Evolutionary conservation across 108 stramenopile species (phyloP).

Genomic region (Bacterosira constricta): DNA sequence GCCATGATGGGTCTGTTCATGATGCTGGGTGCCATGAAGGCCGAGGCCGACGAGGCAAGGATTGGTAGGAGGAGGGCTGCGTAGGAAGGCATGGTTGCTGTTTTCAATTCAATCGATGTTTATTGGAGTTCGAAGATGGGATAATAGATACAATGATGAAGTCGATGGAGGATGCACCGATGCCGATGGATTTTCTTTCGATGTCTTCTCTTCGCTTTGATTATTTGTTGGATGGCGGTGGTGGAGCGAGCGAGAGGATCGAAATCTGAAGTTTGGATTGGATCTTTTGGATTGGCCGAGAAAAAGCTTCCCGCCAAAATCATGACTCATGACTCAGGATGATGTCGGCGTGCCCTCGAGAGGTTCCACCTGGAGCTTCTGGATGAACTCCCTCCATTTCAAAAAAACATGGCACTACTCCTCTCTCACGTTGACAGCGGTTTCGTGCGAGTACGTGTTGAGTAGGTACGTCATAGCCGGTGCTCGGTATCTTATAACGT

Average conservation of each 20-base stretch:
- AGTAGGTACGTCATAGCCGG: too few species aligned
- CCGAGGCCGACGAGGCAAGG: conserved; percentile 37
- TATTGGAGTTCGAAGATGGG: not conserved
- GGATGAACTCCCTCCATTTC: too few species aligned
- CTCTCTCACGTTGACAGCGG: too few species aligned
- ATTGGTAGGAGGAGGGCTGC: conserved; percentile 38
- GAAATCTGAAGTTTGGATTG: too few species aligned
- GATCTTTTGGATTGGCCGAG: too few species aligned
- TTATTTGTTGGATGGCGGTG: not conserved
- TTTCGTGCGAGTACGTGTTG: too few species aligned
- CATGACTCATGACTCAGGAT: too few species aligned
- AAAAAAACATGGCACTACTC: too few species aligned
- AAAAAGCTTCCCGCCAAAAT: not conserved
- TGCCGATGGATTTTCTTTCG: not conserved
- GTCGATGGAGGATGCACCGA: not conserved
- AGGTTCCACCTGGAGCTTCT: conserved; percentile 7
- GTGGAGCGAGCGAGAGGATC: not conserved
- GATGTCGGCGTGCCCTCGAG: too few species aligned
- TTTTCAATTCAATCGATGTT: not conserved
- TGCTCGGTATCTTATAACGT: too few species aligned
- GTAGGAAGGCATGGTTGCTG: conserved; percentile 16
- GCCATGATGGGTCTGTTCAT: not conserved
- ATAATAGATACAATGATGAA: not conserved
- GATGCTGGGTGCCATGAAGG: conserved; percentile 11
- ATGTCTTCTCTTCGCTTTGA: too few species aligned